These are phyloP conservation scores for Cutaneotrichosporon sp. DNA, from an alignment of 1,284 basidiomycete species.

Conservation along the genomic window DNA sequence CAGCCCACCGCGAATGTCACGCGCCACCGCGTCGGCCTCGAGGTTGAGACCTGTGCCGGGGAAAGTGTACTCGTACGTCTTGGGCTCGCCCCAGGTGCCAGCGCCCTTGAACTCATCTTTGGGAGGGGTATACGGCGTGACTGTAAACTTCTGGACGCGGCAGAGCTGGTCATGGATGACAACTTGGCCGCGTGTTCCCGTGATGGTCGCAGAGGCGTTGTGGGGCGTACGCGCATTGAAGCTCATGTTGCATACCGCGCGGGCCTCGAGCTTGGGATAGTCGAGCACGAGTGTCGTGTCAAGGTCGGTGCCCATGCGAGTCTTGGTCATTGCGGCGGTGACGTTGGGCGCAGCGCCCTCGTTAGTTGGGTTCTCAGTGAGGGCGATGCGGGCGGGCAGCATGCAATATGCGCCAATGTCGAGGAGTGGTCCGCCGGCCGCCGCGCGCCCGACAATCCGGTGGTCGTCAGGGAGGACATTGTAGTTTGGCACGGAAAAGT, in stretches of 20 bases:
- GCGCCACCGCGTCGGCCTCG: slow-evolving; percentile 49
- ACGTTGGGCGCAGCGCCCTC: slow-evolving; percentile 28
- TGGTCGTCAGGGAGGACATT: slow-evolving; percentile 31
- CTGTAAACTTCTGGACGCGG: slow-evolving; percentile 8
- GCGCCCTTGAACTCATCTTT: neutral
- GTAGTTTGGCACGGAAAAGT: slow-evolving; percentile 12
- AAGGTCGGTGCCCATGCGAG: slow-evolving; percentile 43
- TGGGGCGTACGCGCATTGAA: slow-evolving; percentile 6
- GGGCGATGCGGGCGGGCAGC: slow-evolving; percentile 4
- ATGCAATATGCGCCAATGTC: slow-evolving; percentile 50
- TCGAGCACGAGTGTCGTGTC: slow-evolving; percentile 38
- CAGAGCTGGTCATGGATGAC: slow-evolving; percentile 7
- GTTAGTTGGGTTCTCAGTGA: slow-evolving; percentile 38
- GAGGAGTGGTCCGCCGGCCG: slow-evolving; percentile 51
- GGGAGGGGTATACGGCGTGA: neutral
- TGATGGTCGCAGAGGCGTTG: slow-evolving; percentile 5
- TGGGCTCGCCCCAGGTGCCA: slow-evolving; percentile 18
- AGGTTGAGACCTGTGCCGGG: slow-evolving; percentile 39
- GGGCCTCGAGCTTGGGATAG: slow-evolving; percentile 37
- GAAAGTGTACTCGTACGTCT: slow-evolving; percentile 28
- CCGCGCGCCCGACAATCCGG: slow-evolving; percentile 45
- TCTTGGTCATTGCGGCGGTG: slow-evolving; percentile 35
- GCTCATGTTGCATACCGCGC: slow-evolving; percentile 10
- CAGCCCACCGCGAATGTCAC: slow-evolving; percentile 27
- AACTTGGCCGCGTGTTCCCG: slow-evolving; percentile 11